These are phyloP conservation scores for Dalechampia spathulata DNA, from an alignment of 441 rosid species.

Conservation along the genomic window DNA sequence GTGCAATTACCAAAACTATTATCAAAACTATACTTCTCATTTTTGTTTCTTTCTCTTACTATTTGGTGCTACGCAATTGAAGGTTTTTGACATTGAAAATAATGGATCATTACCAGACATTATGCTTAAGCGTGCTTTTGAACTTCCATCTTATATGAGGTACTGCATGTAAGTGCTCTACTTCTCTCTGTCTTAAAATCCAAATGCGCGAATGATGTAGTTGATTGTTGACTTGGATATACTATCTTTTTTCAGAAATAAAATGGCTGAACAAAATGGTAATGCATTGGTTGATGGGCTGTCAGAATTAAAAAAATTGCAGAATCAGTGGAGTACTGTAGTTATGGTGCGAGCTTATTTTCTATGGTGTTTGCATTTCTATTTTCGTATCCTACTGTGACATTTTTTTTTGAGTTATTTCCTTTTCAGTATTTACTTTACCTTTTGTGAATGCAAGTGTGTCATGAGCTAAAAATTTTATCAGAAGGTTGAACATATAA, in stretches of 20 bases:
- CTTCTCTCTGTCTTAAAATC: slow-evolving; percentile 3
- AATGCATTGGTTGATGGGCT: slow-evolving; percentile 46
- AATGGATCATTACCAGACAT: slow-evolving; percentile 38
- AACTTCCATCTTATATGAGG: slow-evolving; percentile 60
- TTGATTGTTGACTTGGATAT: slow-evolving; percentile 25
- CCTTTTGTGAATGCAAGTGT: too few relatives aligned
- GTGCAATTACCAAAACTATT: not conserved
- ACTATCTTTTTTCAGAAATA: slow-evolving; percentile 39
- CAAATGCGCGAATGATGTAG: slow-evolving; percentile 12
- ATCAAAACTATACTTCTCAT: slow-evolving; percentile 10
- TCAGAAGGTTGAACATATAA: not conserved
- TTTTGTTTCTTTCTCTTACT: not conserved
- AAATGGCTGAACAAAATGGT: slow-evolving; percentile 33
- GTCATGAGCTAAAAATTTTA: too few relatives aligned
- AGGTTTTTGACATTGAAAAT: slow-evolving; percentile 35
- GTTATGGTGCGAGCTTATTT: slow-evolving; percentile 53
- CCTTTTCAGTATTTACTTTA: too few relatives aligned
- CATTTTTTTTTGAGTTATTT: not conserved
- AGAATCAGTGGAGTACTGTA: slow-evolving; percentile 51
- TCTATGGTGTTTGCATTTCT: not conserved
- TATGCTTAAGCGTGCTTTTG: slow-evolving; percentile 46
- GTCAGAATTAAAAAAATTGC: slow-evolving; percentile 59
- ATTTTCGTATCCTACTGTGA: not conserved
- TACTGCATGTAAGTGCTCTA: too few relatives aligned
- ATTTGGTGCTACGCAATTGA: slow-evolving; percentile 12